phyloP scores from a whole-genome alignment of 1,284 basidiomycete genomes.

The Tilletiaria anomala region DNA sequence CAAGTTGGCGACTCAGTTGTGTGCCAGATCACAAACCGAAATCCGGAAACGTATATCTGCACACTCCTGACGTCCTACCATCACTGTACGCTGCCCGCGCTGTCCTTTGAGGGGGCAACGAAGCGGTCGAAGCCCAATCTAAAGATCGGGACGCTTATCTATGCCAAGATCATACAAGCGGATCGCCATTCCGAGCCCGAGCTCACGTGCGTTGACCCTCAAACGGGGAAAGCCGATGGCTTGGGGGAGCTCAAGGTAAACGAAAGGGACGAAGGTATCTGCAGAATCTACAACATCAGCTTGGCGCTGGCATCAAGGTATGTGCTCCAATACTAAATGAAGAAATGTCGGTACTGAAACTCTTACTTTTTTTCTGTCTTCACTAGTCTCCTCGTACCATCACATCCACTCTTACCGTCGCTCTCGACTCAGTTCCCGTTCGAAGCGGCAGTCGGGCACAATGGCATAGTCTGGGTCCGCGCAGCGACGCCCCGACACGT shows the following conservation, averaged over 20 bases:
- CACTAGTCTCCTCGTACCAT: slow-evolving; percentile 12
- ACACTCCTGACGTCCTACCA: slow-evolving; percentile 17
- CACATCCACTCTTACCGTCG: slow-evolving; percentile 14
- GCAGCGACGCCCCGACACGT: slow-evolving; percentile 15
- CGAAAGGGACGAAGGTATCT: slow-evolving; percentile 8
- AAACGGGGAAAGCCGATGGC: slow-evolving; percentile 28
- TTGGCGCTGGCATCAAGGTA: no score
- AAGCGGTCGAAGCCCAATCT: slow-evolving; percentile 35
- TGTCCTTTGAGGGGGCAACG: slow-evolving; percentile 36
- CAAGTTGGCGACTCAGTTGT: slow-evolving; percentile 21
- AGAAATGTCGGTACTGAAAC: background rate
- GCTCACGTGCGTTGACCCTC: slow-evolving; percentile 29
- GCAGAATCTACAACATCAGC: slow-evolving; percentile 5
- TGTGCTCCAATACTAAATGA: no score
- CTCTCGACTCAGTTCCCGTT: slow-evolving; percentile 29
- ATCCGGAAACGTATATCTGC: slow-evolving; percentile 26
- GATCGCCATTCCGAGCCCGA: slow-evolving; percentile 31
- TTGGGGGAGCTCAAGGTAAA: slow-evolving; percentile 28
- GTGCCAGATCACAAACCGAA: slow-evolving; percentile 28
- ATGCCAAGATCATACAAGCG: slow-evolving; percentile 21
- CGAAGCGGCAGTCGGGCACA: slow-evolving; percentile 31
- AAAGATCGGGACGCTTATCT: slow-evolving; percentile 27
- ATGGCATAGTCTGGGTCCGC: slow-evolving; percentile 29
- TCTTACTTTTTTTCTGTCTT: background rate
- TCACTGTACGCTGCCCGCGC: slow-evolving; percentile 22